Evolutionary conservation across 2,329 filamentous ascomycete species (phyloP).

Genomic region (Aspergillus tanneri): DNA sequence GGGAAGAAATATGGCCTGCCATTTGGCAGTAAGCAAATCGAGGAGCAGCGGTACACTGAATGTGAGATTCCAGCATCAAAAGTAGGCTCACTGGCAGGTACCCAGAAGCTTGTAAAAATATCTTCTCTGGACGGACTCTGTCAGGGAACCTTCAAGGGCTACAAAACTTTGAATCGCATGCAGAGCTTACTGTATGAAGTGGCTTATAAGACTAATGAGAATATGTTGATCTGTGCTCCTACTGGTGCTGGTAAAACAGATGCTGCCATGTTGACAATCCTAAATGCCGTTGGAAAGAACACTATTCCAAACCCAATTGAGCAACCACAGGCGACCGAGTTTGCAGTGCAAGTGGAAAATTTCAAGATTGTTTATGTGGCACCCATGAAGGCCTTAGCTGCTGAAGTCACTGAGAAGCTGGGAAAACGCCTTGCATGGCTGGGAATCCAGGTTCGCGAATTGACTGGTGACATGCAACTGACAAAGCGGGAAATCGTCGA

Average conservation of each 20-base stretch:
- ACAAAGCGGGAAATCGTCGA: slow-evolving; percentile 94
- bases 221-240: slow-evolving; percentile 97
- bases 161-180: slow-evolving; percentile 94
- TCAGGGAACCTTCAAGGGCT: slow-evolving; percentile 86
- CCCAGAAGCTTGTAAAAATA: slow-evolving; percentile 75
- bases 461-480: slow-evolving; percentile 98
- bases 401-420: slow-evolving; percentile 92
- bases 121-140: slow-evolving; percentile 85
- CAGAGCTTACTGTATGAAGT: slow-evolving; percentile 95
- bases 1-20: slow-evolving; percentile 84
- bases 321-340: slow-evolving; percentile 69
- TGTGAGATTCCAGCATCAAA: slow-evolving; percentile 79
- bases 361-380: slow-evolving; percentile 99
- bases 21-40: slow-evolving; percentile 66
- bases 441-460: slow-evolving; percentile 84
- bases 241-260: slow-evolving; percentile 99
- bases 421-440: slow-evolving; percentile 91
- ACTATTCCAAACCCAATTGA: slow-evolving; percentile 76
- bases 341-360: slow-evolving; percentile 77
- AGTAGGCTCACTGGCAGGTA: slow-evolving; percentile 69
- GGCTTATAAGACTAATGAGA: slow-evolving; percentile 92
- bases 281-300: slow-evolving; percentile 88
- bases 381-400: slow-evolving; percentile 96
- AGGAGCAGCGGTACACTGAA: slow-evolving; percentile 82
- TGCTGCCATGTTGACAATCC: slow-evolving; percentile 91